These are phyloP conservation scores for Rhododendron kiyosumense DNA, from an alignment of 148 eudicot species.

Conservation along the genomic window DNA sequence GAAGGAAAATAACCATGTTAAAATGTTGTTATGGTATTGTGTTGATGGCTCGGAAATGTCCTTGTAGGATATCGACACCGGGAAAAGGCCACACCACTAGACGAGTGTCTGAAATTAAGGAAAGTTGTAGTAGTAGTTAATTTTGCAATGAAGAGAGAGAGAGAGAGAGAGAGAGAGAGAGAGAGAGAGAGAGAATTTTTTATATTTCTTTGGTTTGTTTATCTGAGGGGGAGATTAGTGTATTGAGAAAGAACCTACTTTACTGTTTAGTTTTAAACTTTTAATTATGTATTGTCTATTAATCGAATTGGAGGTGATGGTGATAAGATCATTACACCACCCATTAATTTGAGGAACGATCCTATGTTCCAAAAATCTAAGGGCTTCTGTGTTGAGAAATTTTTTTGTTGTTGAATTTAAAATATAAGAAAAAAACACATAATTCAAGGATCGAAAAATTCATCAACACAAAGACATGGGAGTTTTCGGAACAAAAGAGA, in stretches of 20 bases:
- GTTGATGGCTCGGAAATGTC: slow-evolving; percentile 1
- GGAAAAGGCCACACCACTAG: not conserved
- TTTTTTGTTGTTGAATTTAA: too few relatives aligned
- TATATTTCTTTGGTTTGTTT: not conserved
- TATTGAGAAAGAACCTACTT: not conserved
- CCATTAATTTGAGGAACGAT: too few relatives aligned
- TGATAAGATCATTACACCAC: slow-evolving; percentile 7
- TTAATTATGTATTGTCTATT: not conserved
- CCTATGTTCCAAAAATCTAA: rapidly evolving
- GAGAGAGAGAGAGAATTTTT: not conserved
- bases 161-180: slow-evolving; percentile 3
- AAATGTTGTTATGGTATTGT: not conserved
- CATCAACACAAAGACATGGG: rapidly evolving
- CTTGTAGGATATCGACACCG: not conserved
- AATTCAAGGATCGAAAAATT: too few relatives aligned
- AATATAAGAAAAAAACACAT: too few relatives aligned
- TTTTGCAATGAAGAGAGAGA: not conserved
- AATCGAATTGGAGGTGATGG: not conserved
- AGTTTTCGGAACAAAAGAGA: too few relatives aligned
- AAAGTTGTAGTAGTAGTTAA: not conserved
- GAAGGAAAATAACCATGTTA: not conserved
- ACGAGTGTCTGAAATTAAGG: not conserved
- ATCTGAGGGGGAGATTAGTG: not conserved
- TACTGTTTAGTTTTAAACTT: not conserved
- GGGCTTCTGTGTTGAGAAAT: too few relatives aligned